Conservation (phyloP, 2,329 filamentous ascomycete species). For the Epichloe coenophiala region DNA sequence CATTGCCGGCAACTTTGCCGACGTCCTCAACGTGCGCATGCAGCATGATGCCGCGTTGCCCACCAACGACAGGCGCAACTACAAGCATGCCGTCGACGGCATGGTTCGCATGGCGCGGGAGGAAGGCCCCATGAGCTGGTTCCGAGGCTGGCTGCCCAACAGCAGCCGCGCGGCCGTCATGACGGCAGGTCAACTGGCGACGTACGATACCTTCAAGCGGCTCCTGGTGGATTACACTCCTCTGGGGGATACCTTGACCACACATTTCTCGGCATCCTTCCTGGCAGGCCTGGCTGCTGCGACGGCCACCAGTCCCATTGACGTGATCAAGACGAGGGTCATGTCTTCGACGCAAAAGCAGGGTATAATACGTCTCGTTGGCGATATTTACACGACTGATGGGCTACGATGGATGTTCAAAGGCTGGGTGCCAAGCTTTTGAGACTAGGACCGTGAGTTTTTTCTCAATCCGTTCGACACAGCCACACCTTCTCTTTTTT, state of each 20-base stretch:
- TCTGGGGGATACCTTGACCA: constrained; percentile 54
- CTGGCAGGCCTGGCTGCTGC: constrained; percentile 73
- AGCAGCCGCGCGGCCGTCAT: constrained; percentile 70
- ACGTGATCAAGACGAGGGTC: constrained; percentile 79
- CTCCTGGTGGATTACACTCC: constrained; percentile 52
- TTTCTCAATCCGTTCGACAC: neutral
- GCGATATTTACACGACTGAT: constrained; percentile 55
- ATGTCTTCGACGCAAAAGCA: constrained; percentile 52
- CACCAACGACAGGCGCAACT: constrained; percentile 62
- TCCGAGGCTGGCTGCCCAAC: constrained; percentile 78
- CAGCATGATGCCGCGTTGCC: constrained; percentile 81
- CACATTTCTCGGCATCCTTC: constrained; percentile 67
- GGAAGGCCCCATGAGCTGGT: constrained; percentile 65
- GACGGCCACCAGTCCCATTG: constrained; percentile 71
- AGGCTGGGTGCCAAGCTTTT: constrained; percentile 75
- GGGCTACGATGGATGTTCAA: constrained; percentile 77
- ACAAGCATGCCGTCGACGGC: constrained; percentile 78
- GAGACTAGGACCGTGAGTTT: constrained; percentile 45
- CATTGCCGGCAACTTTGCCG: constrained; percentile 82
- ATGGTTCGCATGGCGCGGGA: constrained; percentile 74
- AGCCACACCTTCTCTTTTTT: neutral
- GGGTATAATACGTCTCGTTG: constrained; percentile 45
- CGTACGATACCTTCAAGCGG: constrained; percentile 72
- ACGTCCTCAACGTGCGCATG: constrained; percentile 97
- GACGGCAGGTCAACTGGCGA: constrained; percentile 74